Percentiles rank a stretch among this genome's conserved stretches.
phyloP scores from a whole-genome alignment of 257 asterid genomes.

The Cinchona pubescens region DNA sequence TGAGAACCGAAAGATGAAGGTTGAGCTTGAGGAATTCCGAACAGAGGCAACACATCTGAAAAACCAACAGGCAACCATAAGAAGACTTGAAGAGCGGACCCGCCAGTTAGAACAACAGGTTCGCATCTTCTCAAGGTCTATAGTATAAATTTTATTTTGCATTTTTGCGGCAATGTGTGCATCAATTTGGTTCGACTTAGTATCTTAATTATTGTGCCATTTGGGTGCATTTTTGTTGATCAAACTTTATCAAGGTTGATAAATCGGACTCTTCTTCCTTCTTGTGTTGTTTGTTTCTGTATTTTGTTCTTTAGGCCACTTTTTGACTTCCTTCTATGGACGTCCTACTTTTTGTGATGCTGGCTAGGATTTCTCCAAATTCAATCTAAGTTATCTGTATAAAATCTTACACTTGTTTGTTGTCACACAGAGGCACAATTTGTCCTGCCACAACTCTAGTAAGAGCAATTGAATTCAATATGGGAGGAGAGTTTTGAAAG shows the following conservation, averaged over 20 bases:
- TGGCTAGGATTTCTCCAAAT: background rate
- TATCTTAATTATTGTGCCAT: background rate
- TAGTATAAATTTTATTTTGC: conserved; percentile 8
- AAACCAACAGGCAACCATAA: conserved; percentile 95
- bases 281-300: background rate
- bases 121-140: conserved; percentile 13
- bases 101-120: conserved; percentile 99
- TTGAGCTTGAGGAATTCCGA: conserved; percentile 96
- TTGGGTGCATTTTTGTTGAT: background rate
- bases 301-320: background rate
- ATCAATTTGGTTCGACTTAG: background rate
- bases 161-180: conserved; percentile 19
- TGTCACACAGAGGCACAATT: background rate
- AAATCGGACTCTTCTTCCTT: background rate
- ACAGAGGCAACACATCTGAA: conserved; percentile 94
- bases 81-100: conserved; percentile 96
- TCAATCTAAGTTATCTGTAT: background rate
- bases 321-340: background rate
- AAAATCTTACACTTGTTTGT: background rate
- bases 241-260: background rate
- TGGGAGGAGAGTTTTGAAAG: background rate
- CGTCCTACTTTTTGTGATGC: background rate
- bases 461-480: background rate
- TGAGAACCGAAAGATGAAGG: conserved; percentile 95
- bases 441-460: background rate